Conservation (phyloP, 2,329 filamentous ascomycete genomes). For the Pseudocercospora crystallina region DNA sequence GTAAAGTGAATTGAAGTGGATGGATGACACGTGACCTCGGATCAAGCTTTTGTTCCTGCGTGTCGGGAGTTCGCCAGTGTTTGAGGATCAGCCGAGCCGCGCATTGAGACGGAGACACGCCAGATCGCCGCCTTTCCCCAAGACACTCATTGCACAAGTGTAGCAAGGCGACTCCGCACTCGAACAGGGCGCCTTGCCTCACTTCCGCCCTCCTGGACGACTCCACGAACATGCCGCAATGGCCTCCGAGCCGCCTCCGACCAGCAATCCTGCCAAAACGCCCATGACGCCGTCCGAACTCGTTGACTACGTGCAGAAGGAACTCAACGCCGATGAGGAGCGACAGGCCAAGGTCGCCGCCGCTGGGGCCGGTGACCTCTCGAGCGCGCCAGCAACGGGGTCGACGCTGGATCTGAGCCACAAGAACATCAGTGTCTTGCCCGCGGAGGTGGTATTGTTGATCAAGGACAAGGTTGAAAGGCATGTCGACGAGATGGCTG, state of each 20-base stretch:
- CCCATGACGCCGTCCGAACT: constrained; percentile 30
- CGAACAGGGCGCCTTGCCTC: not conserved
- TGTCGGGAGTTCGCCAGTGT: no score
- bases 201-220: constrained; percentile 4
- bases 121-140: no score
- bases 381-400: constrained; percentile 51
- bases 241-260: constrained; percentile 24
- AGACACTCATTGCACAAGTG: no score
- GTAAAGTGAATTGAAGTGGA: no score
- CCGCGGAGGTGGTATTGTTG: constrained; percentile 72
- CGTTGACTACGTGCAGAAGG: constrained; percentile 32
- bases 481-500: constrained; percentile 41
- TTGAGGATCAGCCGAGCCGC: no score
- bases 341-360: constrained; percentile 32
- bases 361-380: constrained; percentile 25
- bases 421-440: constrained; percentile 68
- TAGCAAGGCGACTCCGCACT: no score
- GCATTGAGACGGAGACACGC: no score
- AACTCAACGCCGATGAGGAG: constrained; percentile 35
- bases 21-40: no score
- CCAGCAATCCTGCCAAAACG: constrained; percentile 19
- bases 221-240: constrained; percentile 21
- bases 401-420: constrained; percentile 77
- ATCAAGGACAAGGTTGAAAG: constrained; percentile 73
- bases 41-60: no score